Evolutionary conservation across 306 rosid species (phyloP), one percentile per base, ranked within the genome.

Genomic region (Vigna unguiculata): DNA sequence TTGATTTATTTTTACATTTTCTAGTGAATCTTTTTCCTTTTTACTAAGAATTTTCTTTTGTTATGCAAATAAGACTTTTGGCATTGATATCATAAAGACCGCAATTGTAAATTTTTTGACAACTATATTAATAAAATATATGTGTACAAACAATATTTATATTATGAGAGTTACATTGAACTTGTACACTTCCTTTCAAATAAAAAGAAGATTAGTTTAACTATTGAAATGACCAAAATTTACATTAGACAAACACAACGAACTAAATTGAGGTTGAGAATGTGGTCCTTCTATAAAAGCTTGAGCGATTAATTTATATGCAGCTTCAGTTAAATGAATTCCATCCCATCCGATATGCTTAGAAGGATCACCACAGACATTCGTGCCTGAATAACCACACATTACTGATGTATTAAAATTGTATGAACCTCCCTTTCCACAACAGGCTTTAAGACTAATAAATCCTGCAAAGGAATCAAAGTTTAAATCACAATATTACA

Each of bases 291-390:
- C 25, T 2, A 85, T 34, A 11, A 85, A 30, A 60, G 24, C 77
- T 5, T 43, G 5, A 22, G 88, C 85, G 38, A 91, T 85, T 22
- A 74, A 59, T 21, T 63, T 49, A 83, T 89, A 83, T 53, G 97
- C 92, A 2, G 94, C 93, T 71, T 88, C 91, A 0, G 97, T 89
- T 63, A 88, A 83, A 73, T 89, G 92, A 49, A 85, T 3, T 52
- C 91, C 89, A 81, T 88, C 91, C 89, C 91, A 88, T 4, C 72
- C 43, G 48, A 81, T 85, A 76, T 72, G 65, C 62, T 78, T 54
- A 5, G 87, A 85, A 49, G 89, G 88, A 41, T 85, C 85, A 40
- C 79, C 87, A 76, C 89, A 88, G 15, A 48, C 78, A 54, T 4
- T 24, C 30, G 16, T 73, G 0, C 63, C 32, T 54, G 69, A 38